These are phyloP conservation scores for Colletotrichum eremochloae DNA, from an alignment of 2,329 filamentous ascomycete genomes.

Conservation along the genomic window DNA sequence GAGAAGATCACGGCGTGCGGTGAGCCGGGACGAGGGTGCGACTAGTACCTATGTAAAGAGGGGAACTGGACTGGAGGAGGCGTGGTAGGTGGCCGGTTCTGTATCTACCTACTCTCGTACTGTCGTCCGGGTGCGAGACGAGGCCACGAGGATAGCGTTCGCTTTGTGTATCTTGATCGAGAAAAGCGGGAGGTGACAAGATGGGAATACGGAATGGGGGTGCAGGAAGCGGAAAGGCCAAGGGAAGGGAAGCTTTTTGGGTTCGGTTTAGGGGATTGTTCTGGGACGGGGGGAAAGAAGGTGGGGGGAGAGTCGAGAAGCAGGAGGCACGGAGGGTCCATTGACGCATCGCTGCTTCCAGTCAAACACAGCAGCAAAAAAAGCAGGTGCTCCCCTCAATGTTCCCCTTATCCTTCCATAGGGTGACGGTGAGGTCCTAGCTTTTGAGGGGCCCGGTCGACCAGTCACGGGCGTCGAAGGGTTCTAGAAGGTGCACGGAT, in stretches of 20 bases:
- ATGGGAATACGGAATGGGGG: constrained; percentile 29
- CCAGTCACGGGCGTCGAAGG: constrained; percentile 44
- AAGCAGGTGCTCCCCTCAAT: constrained; percentile 27
- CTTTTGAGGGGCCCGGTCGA: constrained; percentile 38
- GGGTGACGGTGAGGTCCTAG: constrained; percentile 36
- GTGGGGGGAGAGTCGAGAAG: constrained; percentile 27
- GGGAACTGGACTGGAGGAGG: constrained; percentile 17
- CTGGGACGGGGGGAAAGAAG: constrained; percentile 33
- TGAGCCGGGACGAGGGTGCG: constrained; percentile 13
- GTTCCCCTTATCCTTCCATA: constrained; percentile 18
- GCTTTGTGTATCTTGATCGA: constrained; percentile 27
- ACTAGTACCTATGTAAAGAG: constrained; percentile 24
- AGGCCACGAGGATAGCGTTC: constrained; percentile 27
- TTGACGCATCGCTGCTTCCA: constrained; percentile 41
- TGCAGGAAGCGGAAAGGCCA: constrained; percentile 35
- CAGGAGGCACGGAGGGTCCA: constrained; percentile 28
- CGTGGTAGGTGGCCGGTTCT: constrained; percentile 32
- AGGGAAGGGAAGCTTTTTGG: constrained; percentile 43
- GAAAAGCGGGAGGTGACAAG: constrained; percentile 21
- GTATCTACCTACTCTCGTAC: constrained; percentile 11
- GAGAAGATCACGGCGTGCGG: constrained; percentile 29
- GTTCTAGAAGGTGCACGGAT: constrained; percentile 45
- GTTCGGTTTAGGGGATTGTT: constrained; percentile 40
- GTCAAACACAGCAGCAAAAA: constrained; percentile 33
- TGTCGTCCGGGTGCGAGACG: constrained; percentile 32